Evolutionary conservation across 1,284 basidiomycete genomes (phyloP), one percentile per base, ranked within the genome.

Genomic region (Trichosporon sp.): DNA sequence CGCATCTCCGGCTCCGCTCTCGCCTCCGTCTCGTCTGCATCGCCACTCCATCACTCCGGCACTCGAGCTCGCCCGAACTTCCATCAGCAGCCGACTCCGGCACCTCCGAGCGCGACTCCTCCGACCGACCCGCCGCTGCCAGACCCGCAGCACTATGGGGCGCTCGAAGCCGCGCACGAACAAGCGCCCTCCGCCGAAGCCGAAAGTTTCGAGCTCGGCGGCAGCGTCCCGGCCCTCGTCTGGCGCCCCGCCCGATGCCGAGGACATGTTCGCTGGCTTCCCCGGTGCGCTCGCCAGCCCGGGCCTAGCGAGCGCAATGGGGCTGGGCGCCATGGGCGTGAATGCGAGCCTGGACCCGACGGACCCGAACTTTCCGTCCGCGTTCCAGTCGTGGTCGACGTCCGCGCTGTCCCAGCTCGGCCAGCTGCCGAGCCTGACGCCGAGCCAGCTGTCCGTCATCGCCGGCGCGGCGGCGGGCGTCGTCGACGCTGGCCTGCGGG

Each of bases 81-180:
- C 47, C 15, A 51, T 18, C 31, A 56, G 51, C 51, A 15, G 13
- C 25, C 11, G 25, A 27, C 15, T 9, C 7, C 35, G 5, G 21
- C 31, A 32, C 12, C 12, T 4, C 31, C 8, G 76, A 4, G 56
- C 7, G 23, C 56, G 27, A 31, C 18, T 29, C n/a, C 11, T 13
- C 3, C 29, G 5, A 60, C 29, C 31, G 15, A 15, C 27, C 29
- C 18, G 27, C 29, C 18, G 25, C 44, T 53, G 64, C 29, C 42
- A 11, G 21, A 42, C 8, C 18, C 31, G 18, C 27, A n/a, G 27
- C 27, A 31, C 56, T 63, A 82, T 82, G 81, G 80, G 78, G 51
- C 75, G 78, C 67, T 79, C 78, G 31, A 82, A 82, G 65, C 77
- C 78, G 18, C 73, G 77, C 23, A 77, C 78, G 7, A 79, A 79